phyloP scores from a whole-genome alignment of 2,329 filamentous ascomycete species.

The Apiospora aurea region DNA sequence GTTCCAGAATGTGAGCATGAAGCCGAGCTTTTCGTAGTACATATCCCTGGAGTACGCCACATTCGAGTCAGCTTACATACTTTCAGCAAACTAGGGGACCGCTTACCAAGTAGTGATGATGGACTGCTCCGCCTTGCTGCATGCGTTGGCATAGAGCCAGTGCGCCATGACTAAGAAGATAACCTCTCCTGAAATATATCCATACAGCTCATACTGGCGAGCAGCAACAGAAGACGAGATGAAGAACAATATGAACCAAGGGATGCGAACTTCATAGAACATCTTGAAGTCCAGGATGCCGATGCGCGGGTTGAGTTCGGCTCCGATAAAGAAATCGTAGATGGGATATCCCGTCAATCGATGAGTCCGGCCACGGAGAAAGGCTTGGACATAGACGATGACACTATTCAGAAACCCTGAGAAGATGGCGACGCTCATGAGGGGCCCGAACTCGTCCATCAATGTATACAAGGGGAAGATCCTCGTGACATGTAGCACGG shows the following conservation, averaged over 20 bases:
- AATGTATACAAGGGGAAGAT: constrained; percentile 89
- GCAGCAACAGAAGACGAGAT: constrained; percentile 78
- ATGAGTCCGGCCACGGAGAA: constrained; percentile 81
- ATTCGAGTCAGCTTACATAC: not conserved
- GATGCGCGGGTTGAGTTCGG: constrained; percentile 86
- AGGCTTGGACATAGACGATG: constrained; percentile 86
- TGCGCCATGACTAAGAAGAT: constrained; percentile 86
- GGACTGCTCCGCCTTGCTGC: constrained; percentile 89
- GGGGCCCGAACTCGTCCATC: constrained; percentile 91
- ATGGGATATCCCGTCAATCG: constrained; percentile 87
- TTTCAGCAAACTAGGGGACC: not conserved
- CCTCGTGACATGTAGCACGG: constrained; percentile 78
- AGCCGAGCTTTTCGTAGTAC: constrained; percentile 96
- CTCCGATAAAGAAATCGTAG: constrained; percentile 94
- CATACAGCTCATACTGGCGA: constrained; percentile 83
- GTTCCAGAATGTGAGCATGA: constrained; percentile 99
- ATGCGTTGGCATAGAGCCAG: constrained; percentile 91
- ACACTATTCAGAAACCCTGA: constrained; percentile 88
- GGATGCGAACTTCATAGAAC: constrained; percentile 93
- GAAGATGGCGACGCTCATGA: constrained; percentile 91
- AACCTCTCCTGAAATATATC: constrained; percentile 84
- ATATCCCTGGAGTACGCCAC: constrained; percentile 63
- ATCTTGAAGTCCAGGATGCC: constrained; percentile 92
- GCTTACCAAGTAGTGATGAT: constrained; percentile 80
- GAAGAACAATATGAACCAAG: constrained; percentile 89